Conservation (phyloP, 768 basidiomycete species). For the Sarcodon aspratus region DNA sequence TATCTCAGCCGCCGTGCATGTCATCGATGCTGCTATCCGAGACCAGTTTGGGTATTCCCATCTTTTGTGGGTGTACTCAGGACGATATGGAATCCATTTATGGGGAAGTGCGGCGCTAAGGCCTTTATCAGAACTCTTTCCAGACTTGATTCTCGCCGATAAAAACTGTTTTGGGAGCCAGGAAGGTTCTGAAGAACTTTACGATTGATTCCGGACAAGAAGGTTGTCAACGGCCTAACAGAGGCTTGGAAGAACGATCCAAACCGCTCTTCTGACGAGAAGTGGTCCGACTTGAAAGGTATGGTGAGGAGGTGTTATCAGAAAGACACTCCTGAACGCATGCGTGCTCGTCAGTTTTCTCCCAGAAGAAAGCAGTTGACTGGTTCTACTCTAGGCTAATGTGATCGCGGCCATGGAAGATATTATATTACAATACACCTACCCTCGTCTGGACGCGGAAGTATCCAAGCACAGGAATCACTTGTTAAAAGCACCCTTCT, state of each 20-base stretch:
- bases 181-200: conserved; percentile 70
- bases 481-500: conserved; percentile 95
- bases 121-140: conserved; percentile 45
- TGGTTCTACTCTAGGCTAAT: conserved; percentile 11
- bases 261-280: conserved; percentile 45
- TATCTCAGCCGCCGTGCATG: conserved; percentile 84
- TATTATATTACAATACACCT: conserved; percentile 86
- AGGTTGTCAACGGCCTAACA: conserved; percentile 35
- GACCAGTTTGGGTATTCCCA: conserved; percentile 88
- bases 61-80: conserved; percentile 97
- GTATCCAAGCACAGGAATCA: conserved; percentile 98
- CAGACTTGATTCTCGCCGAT: conserved; percentile 58
- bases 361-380: neutral
- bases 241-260: conserved; percentile 48
- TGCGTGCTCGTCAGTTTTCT: conserved; percentile 12
- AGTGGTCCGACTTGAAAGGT: conserved; percentile 60
- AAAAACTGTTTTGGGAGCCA: conserved; percentile 74
- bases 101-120: conserved; percentile 49
- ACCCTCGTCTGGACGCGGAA: conserved; percentile 93
- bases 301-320: conserved; percentile 18
- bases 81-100: conserved; percentile 94
- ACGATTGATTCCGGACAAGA: conserved; percentile 57
- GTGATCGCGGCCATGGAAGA: conserved; percentile 62
- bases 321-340: conserved; percentile 19
- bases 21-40: conserved; percentile 68